Conservation (phyloP, 1,284 basidiomycete species). For the Cryptococcus sp. region DNA sequence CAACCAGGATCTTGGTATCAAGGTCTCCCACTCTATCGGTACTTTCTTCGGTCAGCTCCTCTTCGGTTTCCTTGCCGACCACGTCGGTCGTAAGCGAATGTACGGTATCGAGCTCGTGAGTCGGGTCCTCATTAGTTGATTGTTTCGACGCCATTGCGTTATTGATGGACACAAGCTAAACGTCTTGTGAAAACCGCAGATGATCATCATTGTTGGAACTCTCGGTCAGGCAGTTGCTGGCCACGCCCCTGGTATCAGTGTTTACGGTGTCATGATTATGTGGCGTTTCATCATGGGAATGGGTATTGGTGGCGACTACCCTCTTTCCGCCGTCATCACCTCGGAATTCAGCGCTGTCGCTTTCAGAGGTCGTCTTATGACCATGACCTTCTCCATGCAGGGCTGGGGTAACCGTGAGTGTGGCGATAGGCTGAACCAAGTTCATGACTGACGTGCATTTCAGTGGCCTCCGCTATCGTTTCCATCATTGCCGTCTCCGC, state of each 20-base stretch:
- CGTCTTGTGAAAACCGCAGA: conserved; percentile 18
- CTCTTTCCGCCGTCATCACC: conserved; percentile 58
- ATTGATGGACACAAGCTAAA: conserved; percentile 3
- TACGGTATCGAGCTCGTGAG: conserved; percentile 55
- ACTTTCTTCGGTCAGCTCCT: conserved; percentile 56
- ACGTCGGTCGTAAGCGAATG: conserved; percentile 55
- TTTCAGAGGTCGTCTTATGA: conserved; percentile 61
- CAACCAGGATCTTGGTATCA: conserved; percentile 68
- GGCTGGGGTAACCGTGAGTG: conserved; percentile 57
- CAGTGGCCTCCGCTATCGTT: conserved; percentile 62
- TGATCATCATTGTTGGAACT: conserved; percentile 52
- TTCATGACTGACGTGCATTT: not conserved
- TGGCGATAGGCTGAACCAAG: not conserved
- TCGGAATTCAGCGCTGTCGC: conserved; percentile 73
- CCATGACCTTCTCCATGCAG: conserved; percentile 57
- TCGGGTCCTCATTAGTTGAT: conserved; percentile 24
- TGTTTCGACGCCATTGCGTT: conserved; percentile 11
- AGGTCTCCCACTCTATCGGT: conserved; percentile 62
- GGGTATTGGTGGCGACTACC: conserved; percentile 61
- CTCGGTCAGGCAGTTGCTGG: conserved; percentile 60
- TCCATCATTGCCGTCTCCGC: conserved; percentile 67
- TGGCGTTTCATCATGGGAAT: conserved; percentile 62
- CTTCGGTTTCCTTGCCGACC: conserved; percentile 56
- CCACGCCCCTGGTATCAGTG: conserved; percentile 62
- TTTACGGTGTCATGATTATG: conserved; percentile 71